Evolutionary conservation across 1,284 basidiomycete genomes (phyloP).

Genomic region (Stereum hirsutum): DNA sequence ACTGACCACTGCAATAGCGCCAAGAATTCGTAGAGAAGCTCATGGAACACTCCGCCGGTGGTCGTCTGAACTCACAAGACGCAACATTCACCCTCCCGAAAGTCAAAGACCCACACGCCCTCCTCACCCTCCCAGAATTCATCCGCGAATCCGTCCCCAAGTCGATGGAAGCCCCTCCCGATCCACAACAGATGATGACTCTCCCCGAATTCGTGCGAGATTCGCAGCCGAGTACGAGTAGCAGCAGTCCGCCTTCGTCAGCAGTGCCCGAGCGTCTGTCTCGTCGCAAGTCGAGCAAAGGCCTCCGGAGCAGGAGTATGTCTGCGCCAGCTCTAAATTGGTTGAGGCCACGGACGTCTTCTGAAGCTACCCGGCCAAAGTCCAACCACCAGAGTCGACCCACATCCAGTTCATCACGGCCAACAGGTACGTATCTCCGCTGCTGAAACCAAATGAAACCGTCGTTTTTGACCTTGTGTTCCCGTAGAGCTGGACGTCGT

Average conservation of each 20-base stretch:
- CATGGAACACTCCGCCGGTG: conserved; percentile 52
- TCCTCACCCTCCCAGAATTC: conserved; percentile 56
- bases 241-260: too few species aligned
- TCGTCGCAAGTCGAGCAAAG: conserved; percentile 19
- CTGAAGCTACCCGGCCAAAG: too few species aligned
- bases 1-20: conserved; percentile 29
- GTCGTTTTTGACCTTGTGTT: too few species aligned
- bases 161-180: conserved; percentile 13
- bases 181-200: conserved; percentile 42
- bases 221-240: conserved; percentile 30
- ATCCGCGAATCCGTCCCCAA: conserved; percentile 45
- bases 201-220: conserved; percentile 50
- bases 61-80: conserved; percentile 67
- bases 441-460: too few species aligned
- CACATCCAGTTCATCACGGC: too few species aligned
- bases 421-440: too few species aligned
- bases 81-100: conserved; percentile 31
- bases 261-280: conserved; percentile 16
- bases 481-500: conserved; percentile 35
- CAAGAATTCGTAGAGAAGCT: conserved; percentile 66
- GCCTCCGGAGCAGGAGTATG: conserved; percentile 47
- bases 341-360: conserved; percentile 34
- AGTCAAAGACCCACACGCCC: conserved; percentile 45
- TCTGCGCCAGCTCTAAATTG: conserved; percentile 67
- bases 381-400: too few species aligned